Evolutionary conservation across 2,329 filamentous ascomycete species (phyloP), one percentile per base, ranked within the genome.

Genomic region (Elsinoe fawcettii): DNA sequence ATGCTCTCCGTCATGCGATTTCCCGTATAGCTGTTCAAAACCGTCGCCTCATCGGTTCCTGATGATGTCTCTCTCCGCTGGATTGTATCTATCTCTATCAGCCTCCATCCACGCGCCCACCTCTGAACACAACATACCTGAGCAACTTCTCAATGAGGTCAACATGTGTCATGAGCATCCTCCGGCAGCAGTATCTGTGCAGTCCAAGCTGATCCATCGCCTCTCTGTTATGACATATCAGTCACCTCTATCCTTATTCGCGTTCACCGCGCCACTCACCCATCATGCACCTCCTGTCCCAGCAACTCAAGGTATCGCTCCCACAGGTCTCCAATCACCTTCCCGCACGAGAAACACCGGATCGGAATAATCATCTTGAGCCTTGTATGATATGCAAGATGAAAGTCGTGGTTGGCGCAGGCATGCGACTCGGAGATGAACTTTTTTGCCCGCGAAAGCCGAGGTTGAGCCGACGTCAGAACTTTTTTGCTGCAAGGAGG

Each of bases 161-260:
- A 67, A 99, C 93, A 75, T 99, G 93, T 60, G 93, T 99, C 88
- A 99, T 96, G 73, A 99, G 85, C 93, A 99, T 99, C 69, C 93
- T 87, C 66, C 93, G 88, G 78, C 93, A 99, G 82, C 93, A 99
- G 79, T 99, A 99, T 66, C 93, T 84, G 75, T 90, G 92, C 69
- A 95, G 87, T 58, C 90, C 90, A 55, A 99, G 84, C 70, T 90
- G 82, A 73, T 97, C 91, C 87, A 99, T 95, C 41, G 92, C 93
- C 71, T 96, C 90, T 69, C 93, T 96, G 65, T 68, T 56, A n/a
- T n/a, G 36, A 8, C 6, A 14, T 53, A 23, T 63, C 58, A 58
- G 62, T 60, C 25, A 57, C 49, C 22, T 54, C 49, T 27, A n/a
- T n/a, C 54, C 4, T 14, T 12, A 2, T 32, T 11, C 5, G 5